Evolutionary conservation across 140 eudicot genomes (phyloP).

Genomic region (Flaveria floridana): DNA sequence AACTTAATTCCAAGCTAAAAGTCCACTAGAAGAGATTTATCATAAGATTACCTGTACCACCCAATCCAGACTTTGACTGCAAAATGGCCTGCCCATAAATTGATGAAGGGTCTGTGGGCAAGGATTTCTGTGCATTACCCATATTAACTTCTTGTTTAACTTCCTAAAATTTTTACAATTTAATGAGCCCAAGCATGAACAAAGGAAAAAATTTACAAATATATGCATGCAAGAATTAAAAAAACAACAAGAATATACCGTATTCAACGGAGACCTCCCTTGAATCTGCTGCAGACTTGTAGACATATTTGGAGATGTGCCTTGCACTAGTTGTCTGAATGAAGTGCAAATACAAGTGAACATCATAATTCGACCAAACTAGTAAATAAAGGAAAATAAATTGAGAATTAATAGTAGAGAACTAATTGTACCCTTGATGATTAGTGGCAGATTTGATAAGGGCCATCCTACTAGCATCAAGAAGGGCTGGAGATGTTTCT

Average conservation of each 20-base stretch:
- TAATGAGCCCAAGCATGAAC: constrained; percentile 24
- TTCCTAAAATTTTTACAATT: constrained; percentile 47
- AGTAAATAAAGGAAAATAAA: neutral
- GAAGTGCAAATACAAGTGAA: constrained; percentile 34
- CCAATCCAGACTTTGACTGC: constrained; percentile 91
- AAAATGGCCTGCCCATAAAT: constrained; percentile 92
- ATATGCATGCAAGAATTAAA: neutral
- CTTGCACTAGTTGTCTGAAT: constrained; percentile 90
- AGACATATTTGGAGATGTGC: constrained; percentile 69
- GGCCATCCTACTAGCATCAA: constrained; percentile 89
- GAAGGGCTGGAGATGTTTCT: constrained; percentile 67
- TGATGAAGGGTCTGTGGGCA: constrained; percentile 90
- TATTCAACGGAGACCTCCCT: constrained; percentile 68
- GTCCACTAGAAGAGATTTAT: constrained; percentile 12
- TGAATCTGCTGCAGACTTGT: constrained; percentile 90
- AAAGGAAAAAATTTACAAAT: constrained; percentile 12
- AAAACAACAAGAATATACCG: constrained; percentile 40
- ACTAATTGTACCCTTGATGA: constrained; percentile 75
- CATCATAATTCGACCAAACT: constrained; percentile 23
- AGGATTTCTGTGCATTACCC: constrained; percentile 69
- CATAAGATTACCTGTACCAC: constrained; percentile 61
- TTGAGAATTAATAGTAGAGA: neutral
- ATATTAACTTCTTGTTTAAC: constrained; percentile 73
- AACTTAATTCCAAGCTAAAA: neutral
- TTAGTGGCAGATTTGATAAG: constrained; percentile 79